Evolutionary conservation across 2,329 filamentous ascomycete species (phyloP), one percentile per base, ranked within the genome.

Genomic region (Cladorrhinum sp.): DNA sequence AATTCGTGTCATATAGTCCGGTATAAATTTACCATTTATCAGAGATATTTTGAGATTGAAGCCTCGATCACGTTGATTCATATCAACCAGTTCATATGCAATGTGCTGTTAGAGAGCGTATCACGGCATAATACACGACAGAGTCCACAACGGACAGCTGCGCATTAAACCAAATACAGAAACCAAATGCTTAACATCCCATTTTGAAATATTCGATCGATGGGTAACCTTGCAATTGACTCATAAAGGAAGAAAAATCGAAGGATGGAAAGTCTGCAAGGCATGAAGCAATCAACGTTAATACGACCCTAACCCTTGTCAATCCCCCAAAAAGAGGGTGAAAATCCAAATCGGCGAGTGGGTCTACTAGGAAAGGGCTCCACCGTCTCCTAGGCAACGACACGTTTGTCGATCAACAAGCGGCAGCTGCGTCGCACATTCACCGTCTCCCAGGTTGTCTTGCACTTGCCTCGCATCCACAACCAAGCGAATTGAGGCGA

Each of bases 381-480:
- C 55, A 42, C 16, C 48, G 62, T 65, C 59, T 64, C 64, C 65
- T 62, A 60, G 66, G 66, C 65, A 68, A 68, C 66, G 57, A 58
- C 66, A 61, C 58, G 62, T 39, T 33, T 18, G 33, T 36, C 61
- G 63, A 62, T 66, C 63, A 67, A 66, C 62, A 67, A 59, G 54
- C 21, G 21, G 60, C 60, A 52, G 6, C 14, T 58, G 60, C 59
- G 36, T 60, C 53, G 62, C 64, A 60, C 64, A 58, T 50, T 42
- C 55, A 56, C 62, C 58, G 55, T 23, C 18, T 28, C 9, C 26
- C 26, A 28, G 26, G 26, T 30, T 16, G 28, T 28, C 23, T 24
- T 12, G 33, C 53, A 42, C 53, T 55, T 36, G 53, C 33, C 21
- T 57, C 12, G 33, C 54, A 18, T 49, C 39, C 42, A 20, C 42